phyloP scores from a whole-genome alignment of 805 yeast genomes.

The Pichia kluyveri region DNA sequence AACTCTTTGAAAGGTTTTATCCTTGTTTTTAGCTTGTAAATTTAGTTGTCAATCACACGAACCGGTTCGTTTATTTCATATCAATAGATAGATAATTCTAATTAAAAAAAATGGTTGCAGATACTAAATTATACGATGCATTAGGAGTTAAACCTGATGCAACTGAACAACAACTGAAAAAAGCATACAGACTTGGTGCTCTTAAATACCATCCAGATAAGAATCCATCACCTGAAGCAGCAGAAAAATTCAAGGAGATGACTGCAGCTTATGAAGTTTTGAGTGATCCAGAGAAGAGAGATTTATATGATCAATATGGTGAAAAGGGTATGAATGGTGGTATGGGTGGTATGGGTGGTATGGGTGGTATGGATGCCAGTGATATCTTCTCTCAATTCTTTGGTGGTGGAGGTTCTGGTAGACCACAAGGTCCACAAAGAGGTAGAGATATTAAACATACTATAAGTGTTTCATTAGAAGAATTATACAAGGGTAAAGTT shows the following conservation, averaged over 20 bases:
- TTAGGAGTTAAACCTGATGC: conserved; percentile 68
- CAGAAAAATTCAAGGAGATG: conserved; percentile 89
- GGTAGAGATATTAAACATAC: conserved; percentile 91
- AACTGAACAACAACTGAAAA: conserved; percentile 61
- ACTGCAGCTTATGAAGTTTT: conserved; percentile 84
- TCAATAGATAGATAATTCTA: no score
- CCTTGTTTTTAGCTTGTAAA: no score
- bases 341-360: conserved; percentile 48
- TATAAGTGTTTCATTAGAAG: conserved; percentile 80
- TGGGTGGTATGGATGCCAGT: conserved; percentile 42
- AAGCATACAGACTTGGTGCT: conserved; percentile 76
- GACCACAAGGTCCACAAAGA: conserved; percentile 75
- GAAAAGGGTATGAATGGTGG: conserved; percentile 84
- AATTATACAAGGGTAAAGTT: conserved; percentile 86
- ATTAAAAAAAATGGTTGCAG: conserved; percentile 53
- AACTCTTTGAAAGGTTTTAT: no score
- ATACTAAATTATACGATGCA: conserved; percentile 66
- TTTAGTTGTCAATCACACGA: no score
- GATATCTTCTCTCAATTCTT: conserved; percentile 54
- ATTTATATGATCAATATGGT: conserved; percentile 82
- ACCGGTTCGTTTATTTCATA: no score
- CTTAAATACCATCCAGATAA: conserved; percentile 80
- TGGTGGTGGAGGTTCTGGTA: conserved; percentile 47
- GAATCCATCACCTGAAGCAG: conserved; percentile 80
- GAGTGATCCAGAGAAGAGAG: conserved; percentile 82